Base-by-base conservation (phyloP, 768 basidiomycete species). In the Coprinellus aureogranulatus region DNA sequence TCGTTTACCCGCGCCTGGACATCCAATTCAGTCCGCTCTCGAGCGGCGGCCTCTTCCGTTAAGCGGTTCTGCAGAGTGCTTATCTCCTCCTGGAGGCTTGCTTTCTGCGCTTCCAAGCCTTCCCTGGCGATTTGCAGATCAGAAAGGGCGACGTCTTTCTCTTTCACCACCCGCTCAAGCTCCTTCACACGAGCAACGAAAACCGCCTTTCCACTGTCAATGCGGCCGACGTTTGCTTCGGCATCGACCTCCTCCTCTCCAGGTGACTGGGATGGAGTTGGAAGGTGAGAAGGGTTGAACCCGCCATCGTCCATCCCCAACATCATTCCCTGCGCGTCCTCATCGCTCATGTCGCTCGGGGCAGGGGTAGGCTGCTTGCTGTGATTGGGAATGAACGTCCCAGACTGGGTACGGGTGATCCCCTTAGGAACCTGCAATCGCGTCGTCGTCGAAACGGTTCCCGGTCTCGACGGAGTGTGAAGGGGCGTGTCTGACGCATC, bases 311-410 rank as follows among this genome's bases (percentile, higher is more conserved):
- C 41, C 14, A 22, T 16, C 8, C 16, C 16, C 41, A 16, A 8
- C 41, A 22, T 16, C 20, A 22, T n/a, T 22, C 41, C 41, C 41
- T 5, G 4, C 10, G 9, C 41, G 41, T 20, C 50, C 3, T 52
- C 50, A 25, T 37, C 50, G n/a, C 50, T 23, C n/a, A 30, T 16
- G 20, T 58, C 57, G 61, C 74, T 81, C 30, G 80, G 79, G 22
- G 79, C 78, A 53, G 82, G 82, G 1, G 81, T 82, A 10, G 81
- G 80, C 23, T 72, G 80, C 60, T 77, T 78, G 68, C 78, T 81
- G 34, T 78, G 40, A 31, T 71, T 64, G 47, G 77, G 72, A 56
- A 83, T 82, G 47, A 73, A 61, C 2, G 82, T 79, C 2, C 81
- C 81, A 10, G 81, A 81, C 54, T 74, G 72, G 6, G 81, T 81